Evolutionary conservation across 306 rosid species (phyloP), one percentile per base, ranked within the genome.

Genomic region (Quercus parvula): DNA sequence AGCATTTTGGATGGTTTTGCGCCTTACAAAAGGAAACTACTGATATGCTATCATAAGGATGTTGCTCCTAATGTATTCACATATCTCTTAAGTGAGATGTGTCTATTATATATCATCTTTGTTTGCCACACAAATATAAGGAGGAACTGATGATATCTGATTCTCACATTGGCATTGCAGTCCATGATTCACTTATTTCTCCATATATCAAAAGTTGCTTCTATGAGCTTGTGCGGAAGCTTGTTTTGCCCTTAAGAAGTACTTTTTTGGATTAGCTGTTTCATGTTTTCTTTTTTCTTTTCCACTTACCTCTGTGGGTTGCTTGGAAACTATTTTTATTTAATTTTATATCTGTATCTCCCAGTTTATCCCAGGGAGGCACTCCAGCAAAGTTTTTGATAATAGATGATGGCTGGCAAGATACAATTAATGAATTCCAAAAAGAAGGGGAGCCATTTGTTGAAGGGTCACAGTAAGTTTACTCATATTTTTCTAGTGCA

Each of bases 321-420:
- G 35, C 7, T 24, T 57, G 25, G 8, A 18, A 70, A 56, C 19
- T 59, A 5, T 11, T 62, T 71, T 51, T 14, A 24, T 15, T 59
- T 59, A 35, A 66, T 55, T 38, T 55, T 20, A 5, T 51, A 20
- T 27, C 33, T 55, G 19, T 17, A 14, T 71, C 57, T 33, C 38
- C 24, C 85, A 85, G 88, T 81, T 78, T 85, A 62, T 81, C 85
- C 3, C 18, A 85, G 31, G 88, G 88, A 74, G 88, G 88, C 58
- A 77, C 88, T 68, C 88, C 88, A 56, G 85, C 85, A 51, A 85
- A 70, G 82, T 85, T 85, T 70, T 62, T 85, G 75, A 77, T 85
- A 19, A 77, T 85, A 31, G 88, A 85, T 22, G 88, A 85, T 46
- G 88, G 88, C 22, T 85, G 88, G 88, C 85, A 85, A 78, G 85